Percentiles rank a stretch among this genome's conserved stretches.
Evolutionary conservation across 305 asterid genomes (phyloP).

Genomic region (Fraxinus latifolia): DNA sequence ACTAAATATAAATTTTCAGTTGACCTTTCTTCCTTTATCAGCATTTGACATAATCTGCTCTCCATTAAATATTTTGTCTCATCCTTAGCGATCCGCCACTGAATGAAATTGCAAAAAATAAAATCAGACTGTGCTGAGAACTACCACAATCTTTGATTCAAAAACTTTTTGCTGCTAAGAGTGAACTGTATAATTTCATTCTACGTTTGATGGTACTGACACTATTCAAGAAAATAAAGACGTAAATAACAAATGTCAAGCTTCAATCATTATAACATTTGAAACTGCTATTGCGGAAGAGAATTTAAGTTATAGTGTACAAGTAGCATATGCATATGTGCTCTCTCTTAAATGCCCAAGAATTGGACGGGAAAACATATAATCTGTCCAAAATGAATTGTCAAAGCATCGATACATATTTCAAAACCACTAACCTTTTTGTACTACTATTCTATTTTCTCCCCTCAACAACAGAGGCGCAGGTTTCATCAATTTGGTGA

Average conservation of each 20-base stretch:
- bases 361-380: background rate
- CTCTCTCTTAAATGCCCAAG: background rate
- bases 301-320: background rate
- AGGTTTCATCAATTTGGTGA: constrained; percentile 80
- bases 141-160: background rate
- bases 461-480: constrained; percentile 43
- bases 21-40: background rate
- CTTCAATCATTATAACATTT: background rate
- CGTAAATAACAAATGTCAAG: background rate
- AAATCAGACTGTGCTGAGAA: constrained; percentile 16
- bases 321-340: background rate
- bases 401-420: background rate
- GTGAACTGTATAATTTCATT: background rate
- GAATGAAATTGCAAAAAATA: background rate
- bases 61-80: constrained; percentile 10
- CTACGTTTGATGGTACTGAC: background rate
- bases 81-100: constrained; percentile 28
- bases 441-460: constrained; percentile 32
- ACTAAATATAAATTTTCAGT: background rate
- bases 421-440: constrained; percentile 33
- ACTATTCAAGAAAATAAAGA: background rate
- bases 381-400: background rate
- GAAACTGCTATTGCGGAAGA: background rate
- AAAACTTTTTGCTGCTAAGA: background rate
- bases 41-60: constrained; percentile 9